Evolutionary conservation across 2,329 filamentous ascomycete genomes (phyloP), one percentile per base, ranked within the genome.

Genomic region (Fusarium aywerte): DNA sequence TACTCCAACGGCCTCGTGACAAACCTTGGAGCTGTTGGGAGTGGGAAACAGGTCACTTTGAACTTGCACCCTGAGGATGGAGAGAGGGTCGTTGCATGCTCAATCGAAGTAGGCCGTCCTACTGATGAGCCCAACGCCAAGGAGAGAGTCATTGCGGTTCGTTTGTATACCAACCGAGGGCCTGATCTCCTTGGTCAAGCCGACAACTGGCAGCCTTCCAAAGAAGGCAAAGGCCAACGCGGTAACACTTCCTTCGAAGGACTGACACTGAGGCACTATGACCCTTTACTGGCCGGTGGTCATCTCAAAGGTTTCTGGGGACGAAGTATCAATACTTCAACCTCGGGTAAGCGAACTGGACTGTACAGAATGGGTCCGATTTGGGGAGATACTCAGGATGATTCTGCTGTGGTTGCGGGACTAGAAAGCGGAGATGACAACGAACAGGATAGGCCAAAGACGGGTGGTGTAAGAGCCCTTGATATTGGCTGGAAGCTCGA

Each of bases 301-400:
- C 53, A 56, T 5, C n/a, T 56, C 21, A 56, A 51, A 2, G 44
- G 53, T 2, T 51, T 56, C 35, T 56, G 53, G 53, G 53, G 44
- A 21, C 21, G 33, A 21, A 50, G 47, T 15, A 16, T 52, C 7
- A 52, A 52, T n/a, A 50, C 33, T 29, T 38, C 47, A 8, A 50
- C 25, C n/a, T 21, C 33, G 9, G 47, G 47, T 20, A 50, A 21
- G 6, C 33, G 47, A n/a, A 50, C 33, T n/a, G 47, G 47, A 2
- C 33, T 50, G 5, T 53, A 53, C 13, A 16, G 49, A 12, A n/a
- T 53, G 20, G 49, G 29, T 7, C 49, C 49, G 2, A 52, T 52
- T 11, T 52, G 49, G 49, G 47, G 47, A 50, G 47, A 50, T 12
- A 29, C n/a, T 13, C 23, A 50, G 47, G 49, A 47, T 9, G 20